Evolutionary conservation across 345 rosid species (phyloP).

Genomic region (Mallotus nudiflorus): DNA sequence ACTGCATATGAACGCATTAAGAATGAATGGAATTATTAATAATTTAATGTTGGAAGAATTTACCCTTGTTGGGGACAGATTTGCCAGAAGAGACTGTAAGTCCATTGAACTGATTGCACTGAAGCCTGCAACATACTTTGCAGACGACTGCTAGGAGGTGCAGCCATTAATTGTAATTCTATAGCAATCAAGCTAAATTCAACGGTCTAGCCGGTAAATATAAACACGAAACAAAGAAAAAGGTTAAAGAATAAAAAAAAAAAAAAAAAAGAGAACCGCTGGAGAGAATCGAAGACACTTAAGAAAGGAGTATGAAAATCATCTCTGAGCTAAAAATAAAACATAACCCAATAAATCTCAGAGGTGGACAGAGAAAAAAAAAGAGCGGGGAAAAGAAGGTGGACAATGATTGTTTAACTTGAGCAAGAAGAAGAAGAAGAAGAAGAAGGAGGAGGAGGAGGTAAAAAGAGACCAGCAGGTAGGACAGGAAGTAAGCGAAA

Average conservation of each 20-base stretch:
- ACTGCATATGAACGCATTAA: too few species aligned
- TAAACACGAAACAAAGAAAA: not conserved
- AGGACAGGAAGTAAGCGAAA: too few species aligned
- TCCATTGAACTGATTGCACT: constrained; percentile 94
- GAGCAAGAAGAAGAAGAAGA: not conserved
- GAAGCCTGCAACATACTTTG: constrained; percentile 73
- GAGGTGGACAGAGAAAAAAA: not conserved
- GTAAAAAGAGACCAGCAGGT: constrained; percentile 31
- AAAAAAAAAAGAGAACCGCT: not conserved
- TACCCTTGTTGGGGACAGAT: constrained; percentile 94
- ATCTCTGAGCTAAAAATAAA: constrained; percentile 32
- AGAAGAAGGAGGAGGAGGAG: constrained; percentile 19
- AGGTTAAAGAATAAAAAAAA: not conserved
- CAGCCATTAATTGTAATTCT: constrained; percentile 35
- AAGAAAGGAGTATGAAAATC: not conserved
- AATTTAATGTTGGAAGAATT: not conserved
- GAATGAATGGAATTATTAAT: too few species aligned
- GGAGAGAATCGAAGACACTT: constrained; percentile 2
- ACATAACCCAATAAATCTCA: not conserved
- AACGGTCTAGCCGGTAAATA: not conserved
- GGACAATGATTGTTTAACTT: constrained; percentile 5
- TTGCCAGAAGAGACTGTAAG: constrained; percentile 94
- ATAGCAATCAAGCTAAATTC: not conserved
- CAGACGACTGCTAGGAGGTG: constrained; percentile 53
- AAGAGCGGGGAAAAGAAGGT: constrained; percentile 12